Evolutionary conservation across 2,329 filamentous ascomycete species (phyloP), one percentile per base, ranked within the genome.

Genomic region (Lomentospora prolificans): DNA sequence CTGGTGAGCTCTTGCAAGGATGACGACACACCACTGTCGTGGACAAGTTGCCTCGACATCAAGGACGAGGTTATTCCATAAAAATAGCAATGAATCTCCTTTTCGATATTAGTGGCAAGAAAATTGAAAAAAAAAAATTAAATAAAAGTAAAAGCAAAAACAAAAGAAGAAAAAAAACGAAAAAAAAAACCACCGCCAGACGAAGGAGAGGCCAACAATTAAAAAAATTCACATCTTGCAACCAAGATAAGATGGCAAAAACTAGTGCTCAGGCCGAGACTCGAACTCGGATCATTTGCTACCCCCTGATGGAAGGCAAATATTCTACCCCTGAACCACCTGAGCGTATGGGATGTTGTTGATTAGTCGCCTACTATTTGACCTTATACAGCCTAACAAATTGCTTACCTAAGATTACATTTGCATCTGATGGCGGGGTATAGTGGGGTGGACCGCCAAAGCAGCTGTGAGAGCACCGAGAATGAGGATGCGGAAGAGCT

Each of bases 251-350:
- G 31, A 30, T 3, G 24, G n/a, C 33, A 28, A 48, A 54, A 54
- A 54, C 4, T 25, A 41, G 9, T 54, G 52, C 52, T 46, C 52
- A 46, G 24, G 36, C 52, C 36, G 52, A 46, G 52, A 54, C 36
- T 54, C 52, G 52, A 54, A 54, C 52, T 46, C 52, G 36, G 52
- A 46, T 54, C 52, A 46, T 46, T 54, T 54, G 52, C 52, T 54
- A 53, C 22, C 17, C n/a, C 51, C 51, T 27, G 19, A 53, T 54
- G 52, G 52, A 54, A 54, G 52, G 52, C 52, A 54, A 54, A 46
- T 54, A 54, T 54, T 54, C 52, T 54, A 54, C 52, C 52, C 36
- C 36, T 54, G 52, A 54, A 54, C 52, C 52, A 54, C 36, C 22
- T 46, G 52, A 46, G 52, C 52, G 17, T 12, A 2, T 27, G 10